Evolutionary conservation across 1,139 yeast genomes (phyloP).

Genomic region (Scheffersomyces segobiensis): DNA sequence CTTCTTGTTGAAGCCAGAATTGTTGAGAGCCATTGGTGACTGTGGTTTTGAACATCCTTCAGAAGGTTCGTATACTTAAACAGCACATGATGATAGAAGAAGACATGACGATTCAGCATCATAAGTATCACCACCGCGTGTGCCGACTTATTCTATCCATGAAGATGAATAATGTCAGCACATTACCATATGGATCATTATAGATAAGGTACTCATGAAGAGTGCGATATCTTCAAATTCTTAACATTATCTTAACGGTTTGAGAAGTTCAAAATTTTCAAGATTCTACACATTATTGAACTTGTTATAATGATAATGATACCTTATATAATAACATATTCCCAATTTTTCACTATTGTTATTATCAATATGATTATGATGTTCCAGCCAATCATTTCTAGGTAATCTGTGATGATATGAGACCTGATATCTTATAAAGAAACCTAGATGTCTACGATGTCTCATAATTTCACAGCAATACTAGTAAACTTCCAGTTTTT

Average conservation of each 20-base stretch:
- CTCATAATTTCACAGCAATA: slow-evolving; percentile 1
- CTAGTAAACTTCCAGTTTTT: not conserved
- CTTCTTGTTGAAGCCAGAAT: slow-evolving; percentile 92
- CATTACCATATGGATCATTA: not conserved
- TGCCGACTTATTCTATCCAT: not conserved
- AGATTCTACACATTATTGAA: not conserved
- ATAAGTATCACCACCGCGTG: not conserved
- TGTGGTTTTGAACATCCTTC: slow-evolving; percentile 99
- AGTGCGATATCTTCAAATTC: not conserved
- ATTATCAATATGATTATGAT: too few species aligned
- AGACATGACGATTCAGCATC: not conserved
- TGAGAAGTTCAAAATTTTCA: not conserved
- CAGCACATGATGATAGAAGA: not conserved
- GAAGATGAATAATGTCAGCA: not conserved
- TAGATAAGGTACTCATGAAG: not conserved
- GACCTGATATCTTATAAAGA: not conserved
- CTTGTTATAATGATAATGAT: not conserved
- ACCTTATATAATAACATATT: not conserved
- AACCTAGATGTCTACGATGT: not conserved
- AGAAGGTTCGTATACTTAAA: slow-evolving; percentile 73
- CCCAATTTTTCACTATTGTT: not conserved
- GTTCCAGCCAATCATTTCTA: too few species aligned
- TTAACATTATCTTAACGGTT: too few species aligned
- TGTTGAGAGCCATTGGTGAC: slow-evolving; percentile 95
- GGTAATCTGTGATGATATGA: not conserved